Base-by-base conservation (phyloP, 129 eudicot species). In the Pulicaria dysenterica region DNA sequence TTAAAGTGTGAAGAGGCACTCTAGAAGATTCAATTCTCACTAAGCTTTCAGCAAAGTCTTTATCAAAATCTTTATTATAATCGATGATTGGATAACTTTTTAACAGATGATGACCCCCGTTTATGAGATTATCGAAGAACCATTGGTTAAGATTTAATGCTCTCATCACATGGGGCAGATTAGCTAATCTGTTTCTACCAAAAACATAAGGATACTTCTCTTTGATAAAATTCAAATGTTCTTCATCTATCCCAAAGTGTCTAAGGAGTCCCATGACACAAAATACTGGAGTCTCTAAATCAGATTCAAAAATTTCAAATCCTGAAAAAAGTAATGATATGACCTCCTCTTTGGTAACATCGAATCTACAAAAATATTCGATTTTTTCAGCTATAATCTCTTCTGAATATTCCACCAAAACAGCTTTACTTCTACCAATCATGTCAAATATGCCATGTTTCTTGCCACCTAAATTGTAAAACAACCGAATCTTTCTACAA, bases 91-190 rank as follows among this genome's bases (percentile, higher is more conserved):
- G 9, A 44, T 85, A 91, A 53, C 58, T 82, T 31, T 31, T 59
- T 62, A 91, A 74, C 6, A 91, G 51, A 61, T 47, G 58, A 77
- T 74, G 82, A 68, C 86, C 79, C 24, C 87, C 88, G n/a, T 49
- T 38, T 81, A 56, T 85, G 14, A 91, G 8, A 68, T 73, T 80
- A 65, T 75, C 16, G 13, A 88, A 85, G 83, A 91, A 91, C 95
- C 97, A 88, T 58, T 75, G 82, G 57, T 83, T 78, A 31, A 91
- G 86, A 85, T 84, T 78, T 81, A 91, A 62, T 7, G 95, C 74
- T 77, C 84, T 84, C 83, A 88, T 73, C 40, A 86, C 79, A 60
- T 75, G 77, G 34, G 97, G 95, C 71, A 91, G 34, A 82, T 91
- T 91, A 43, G 74, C 62, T 40, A 91, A 55, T 69, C 67, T 74